These are phyloP conservation scores for Aspergillus pseudoviridinutans DNA, from an alignment of 2,329 filamentous ascomycete species.

Conservation along the genomic window DNA sequence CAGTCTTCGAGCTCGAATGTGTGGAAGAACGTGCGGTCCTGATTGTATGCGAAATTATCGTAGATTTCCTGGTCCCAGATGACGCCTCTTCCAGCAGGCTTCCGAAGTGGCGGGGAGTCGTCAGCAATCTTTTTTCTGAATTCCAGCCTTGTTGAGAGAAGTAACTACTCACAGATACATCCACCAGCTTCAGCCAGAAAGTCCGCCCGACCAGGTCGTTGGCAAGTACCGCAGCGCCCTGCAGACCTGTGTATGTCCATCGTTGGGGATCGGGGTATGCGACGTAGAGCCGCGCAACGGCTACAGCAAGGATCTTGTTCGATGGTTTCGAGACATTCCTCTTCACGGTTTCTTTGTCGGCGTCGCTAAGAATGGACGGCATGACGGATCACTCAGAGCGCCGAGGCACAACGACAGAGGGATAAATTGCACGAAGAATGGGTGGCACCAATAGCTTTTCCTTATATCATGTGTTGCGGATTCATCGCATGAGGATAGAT, in stretches of 20 bases:
- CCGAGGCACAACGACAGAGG: slow-evolving; percentile 7
- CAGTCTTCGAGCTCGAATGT: slow-evolving; percentile 95
- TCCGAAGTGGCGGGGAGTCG: slow-evolving; percentile 2
- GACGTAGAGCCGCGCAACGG: slow-evolving; percentile 88
- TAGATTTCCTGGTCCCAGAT: slow-evolving; percentile 99
- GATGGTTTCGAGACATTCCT: slow-evolving; percentile 86
- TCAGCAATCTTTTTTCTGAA: slow-evolving; percentile 7
- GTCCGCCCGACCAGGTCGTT: slow-evolving; percentile 95
- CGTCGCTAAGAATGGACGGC: slow-evolving; percentile 73
- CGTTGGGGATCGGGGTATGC: slow-evolving; percentile 77
- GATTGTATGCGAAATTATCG: slow-evolving; percentile 90
- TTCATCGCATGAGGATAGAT: slow-evolving; percentile 16
- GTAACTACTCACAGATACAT: slow-evolving; percentile 71
- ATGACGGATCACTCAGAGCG: slow-evolving; percentile 29
- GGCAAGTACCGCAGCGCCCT: slow-evolving; percentile 84
- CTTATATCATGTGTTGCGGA: slow-evolving; percentile 6
- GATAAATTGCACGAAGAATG: slow-evolving; percentile 15
- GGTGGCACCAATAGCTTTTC: slow-evolving; percentile 3
- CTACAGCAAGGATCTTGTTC: slow-evolving; percentile 97
- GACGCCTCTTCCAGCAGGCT: slow-evolving; percentile 76
- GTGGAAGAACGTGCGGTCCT: slow-evolving; percentile 96
- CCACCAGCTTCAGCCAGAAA: slow-evolving; percentile 96
- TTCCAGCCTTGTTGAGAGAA: slow-evolving; percentile 1
- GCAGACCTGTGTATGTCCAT: slow-evolving; percentile 94
- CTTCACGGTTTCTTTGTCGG: slow-evolving; percentile 96